Evolutionary conservation across 495 filamentous ascomycete species (phyloP).

Genomic region (Penicillium pulvis): DNA sequence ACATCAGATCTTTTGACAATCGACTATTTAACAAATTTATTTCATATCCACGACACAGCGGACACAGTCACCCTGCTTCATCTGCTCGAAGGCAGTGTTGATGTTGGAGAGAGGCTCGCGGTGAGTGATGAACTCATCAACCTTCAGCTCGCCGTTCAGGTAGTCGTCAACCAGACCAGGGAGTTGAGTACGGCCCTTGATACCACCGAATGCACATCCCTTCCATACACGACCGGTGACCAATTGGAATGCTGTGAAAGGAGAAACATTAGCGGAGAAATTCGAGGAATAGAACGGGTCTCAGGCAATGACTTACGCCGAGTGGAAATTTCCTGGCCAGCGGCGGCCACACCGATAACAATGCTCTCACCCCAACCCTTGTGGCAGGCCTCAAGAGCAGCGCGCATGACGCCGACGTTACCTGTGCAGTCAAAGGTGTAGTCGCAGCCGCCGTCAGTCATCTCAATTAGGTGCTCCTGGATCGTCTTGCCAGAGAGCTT

Average conservation of each 20-base stretch:
- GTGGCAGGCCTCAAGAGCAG: constrained; percentile 95
- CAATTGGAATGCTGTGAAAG: constrained; percentile 83
- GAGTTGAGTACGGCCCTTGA: constrained; percentile 95
- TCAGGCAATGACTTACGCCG: constrained; percentile 68
- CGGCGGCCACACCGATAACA: constrained; percentile 95
- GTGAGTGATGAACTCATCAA: constrained; percentile 99
- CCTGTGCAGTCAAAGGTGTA: constrained; percentile 99
- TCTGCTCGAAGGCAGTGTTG: constrained; percentile 86
- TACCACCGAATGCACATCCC: constrained; percentile 95
- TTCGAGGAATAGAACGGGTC: neutral
- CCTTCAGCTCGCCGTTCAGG: constrained; percentile 85
- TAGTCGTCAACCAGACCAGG: constrained; percentile 90
- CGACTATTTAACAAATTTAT: constrained; percentile 22
- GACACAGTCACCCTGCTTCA: constrained; percentile 96
- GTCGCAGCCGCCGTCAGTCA: constrained; percentile 99
- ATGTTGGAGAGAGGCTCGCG: constrained; percentile 77
- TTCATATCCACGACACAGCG: constrained; percentile 69
- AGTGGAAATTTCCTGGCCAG: constrained; percentile 94
- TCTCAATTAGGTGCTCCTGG: constrained; percentile 88
- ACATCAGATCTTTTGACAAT: constrained; percentile 25
- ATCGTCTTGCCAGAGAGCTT: constrained; percentile 75
- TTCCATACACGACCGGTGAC: constrained; percentile 98
- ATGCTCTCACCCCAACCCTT: constrained; percentile 99
- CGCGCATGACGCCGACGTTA: constrained; percentile 94
- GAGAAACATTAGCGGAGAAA: constrained; percentile 2